Base-by-base conservation (phyloP, 2,329 filamentous ascomycete species). In the Sporothrix phasma region DNA sequence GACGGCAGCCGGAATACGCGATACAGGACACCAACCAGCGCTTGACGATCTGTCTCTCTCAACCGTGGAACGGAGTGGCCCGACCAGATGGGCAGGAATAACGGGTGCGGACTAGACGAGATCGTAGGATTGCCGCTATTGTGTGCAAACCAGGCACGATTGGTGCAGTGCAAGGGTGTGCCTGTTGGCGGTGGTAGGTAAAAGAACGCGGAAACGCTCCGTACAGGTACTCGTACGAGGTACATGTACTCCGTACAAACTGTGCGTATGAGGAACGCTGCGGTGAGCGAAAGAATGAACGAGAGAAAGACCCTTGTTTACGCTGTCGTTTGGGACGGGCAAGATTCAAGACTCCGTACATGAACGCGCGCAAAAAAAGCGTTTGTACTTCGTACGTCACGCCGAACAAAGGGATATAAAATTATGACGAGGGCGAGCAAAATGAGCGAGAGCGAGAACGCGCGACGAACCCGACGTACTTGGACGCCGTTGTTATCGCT, bases 41-140 rank as follows among this genome's bases (percentile, higher is more conserved):
- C n/a, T n/a, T n/a, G n/a, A 49, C 46, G 46, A 49, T 49, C 22
- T 49, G 17, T 45, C 29, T 49, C n/a, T 49, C 24, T 15, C 22
- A 4, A 26, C 49, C 15, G 15, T 49, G 13, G 34, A 3, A 49
- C 24, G 15, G 1, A 13, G 49, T 26, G 53, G 26, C 53, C 54
- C 54, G 54, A 29, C 54, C 7, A 43, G 45, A 43, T 58, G 54
- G 58, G 17, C n/a, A 34, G 41, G 26, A 61, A 61, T 34, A 61
- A 43, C 58, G 43, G 41, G 58, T n/a, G n/a, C 19, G 29, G 41
- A 22, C n/a, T 29, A 15, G 15, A 13, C 24, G 26, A 39, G n/a
- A n/a, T n/a, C n/a, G n/a, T n/a, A n/a, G n/a, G n/a, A n/a, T n/a
- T n/a, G n/a, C n/a, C n/a, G n/a, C n/a, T n/a, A n/a, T n/a, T n/a